These are phyloP conservation scores for Candida pseudofarinosa DNA, from an alignment of 805 yeast genomes.

Conservation along the genomic window DNA sequence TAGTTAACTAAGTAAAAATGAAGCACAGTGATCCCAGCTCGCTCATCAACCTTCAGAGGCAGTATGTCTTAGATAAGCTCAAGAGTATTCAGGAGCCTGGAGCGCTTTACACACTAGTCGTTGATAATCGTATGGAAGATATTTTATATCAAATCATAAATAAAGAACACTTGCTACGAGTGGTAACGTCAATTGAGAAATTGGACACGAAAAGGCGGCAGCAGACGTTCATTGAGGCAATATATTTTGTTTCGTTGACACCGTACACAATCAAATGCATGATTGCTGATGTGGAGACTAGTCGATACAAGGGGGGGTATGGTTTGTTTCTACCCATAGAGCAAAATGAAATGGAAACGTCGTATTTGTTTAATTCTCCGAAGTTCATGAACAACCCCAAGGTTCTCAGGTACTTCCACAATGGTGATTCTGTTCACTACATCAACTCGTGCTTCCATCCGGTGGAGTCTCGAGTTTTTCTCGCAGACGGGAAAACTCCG, in stretches of 20 bases:
- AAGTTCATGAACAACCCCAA: slow-evolving; percentile 28
- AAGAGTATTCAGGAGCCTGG: slow-evolving; percentile 26
- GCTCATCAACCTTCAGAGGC: slow-evolving; percentile 24
- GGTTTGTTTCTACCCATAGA: slow-evolving; percentile 63
- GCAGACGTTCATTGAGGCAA: slow-evolving; percentile 66
- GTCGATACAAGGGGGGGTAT: slow-evolving; percentile 73
- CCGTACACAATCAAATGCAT: slow-evolving; percentile 71
- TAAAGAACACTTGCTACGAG: slow-evolving; percentile 44
- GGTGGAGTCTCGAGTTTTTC: slow-evolving; percentile 64
- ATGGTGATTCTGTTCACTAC: slow-evolving; percentile 23
- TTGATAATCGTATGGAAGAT: slow-evolving; percentile 53
- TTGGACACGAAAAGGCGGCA: slow-evolving; percentile 60
- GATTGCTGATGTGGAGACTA: slow-evolving; percentile 65
- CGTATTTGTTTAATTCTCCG: slow-evolving; percentile 15
- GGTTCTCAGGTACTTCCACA: slow-evolving; percentile 27
- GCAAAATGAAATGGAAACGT: slow-evolving; percentile 18
- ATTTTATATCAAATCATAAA: slow-evolving; percentile 46
- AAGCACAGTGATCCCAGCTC: slow-evolving; percentile 24
- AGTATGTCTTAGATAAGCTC: slow-evolving; percentile 27
- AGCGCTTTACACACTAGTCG: slow-evolving; percentile 39
- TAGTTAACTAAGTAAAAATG: background rate
- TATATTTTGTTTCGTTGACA: slow-evolving; percentile 73
- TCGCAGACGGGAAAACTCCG: slow-evolving; percentile 49
- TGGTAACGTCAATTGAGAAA: slow-evolving; percentile 61
- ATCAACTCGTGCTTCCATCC: slow-evolving; percentile 50